phyloP scores from a whole-genome alignment of 768 basidiomycete species.

The Termitomyces heimii region DNA sequence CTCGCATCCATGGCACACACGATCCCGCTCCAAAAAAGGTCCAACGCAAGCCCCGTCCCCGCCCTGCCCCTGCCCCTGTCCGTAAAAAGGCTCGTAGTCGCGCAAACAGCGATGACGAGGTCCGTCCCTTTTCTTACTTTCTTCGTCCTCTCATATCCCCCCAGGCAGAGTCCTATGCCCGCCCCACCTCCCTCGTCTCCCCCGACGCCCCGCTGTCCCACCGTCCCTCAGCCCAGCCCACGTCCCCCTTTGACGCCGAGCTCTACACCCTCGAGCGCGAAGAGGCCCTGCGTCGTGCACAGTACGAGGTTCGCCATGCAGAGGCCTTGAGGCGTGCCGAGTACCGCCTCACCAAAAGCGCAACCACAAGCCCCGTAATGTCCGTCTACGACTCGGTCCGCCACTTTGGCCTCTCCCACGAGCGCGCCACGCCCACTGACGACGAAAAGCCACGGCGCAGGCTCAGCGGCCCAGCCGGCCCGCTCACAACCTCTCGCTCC shows the following conservation, averaged over 20 bases:
- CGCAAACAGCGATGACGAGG: conserved; percentile 82
- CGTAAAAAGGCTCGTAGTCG: conserved; percentile 79
- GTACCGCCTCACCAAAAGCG: conserved; percentile 54
- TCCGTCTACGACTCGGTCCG: conserved; percentile 12
- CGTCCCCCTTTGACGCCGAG: conserved; percentile 71
- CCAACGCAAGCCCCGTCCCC: neutral
- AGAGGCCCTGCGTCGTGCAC: conserved; percentile 80
- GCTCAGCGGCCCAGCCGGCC: conserved; percentile 42
- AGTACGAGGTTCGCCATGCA: conserved; percentile 76
- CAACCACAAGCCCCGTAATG: conserved; percentile 59
- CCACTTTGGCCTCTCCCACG: conserved; percentile 32
- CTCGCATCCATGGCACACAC: conserved; percentile 72
- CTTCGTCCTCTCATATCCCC: no score
- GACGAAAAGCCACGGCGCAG: conserved; percentile 30
- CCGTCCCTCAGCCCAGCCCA: conserved; percentile 40
- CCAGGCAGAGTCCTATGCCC: conserved; percentile 53
- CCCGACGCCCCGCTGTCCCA: conserved; percentile 36
- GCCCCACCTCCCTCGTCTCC: conserved; percentile 45
- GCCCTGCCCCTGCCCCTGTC: conserved; percentile 15
- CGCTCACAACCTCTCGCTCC: conserved; percentile 29
- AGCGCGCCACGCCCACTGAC: conserved; percentile 14
- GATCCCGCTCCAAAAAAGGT: conserved; percentile 28
- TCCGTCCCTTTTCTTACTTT: conserved; percentile 18
- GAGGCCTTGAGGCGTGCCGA: conserved; percentile 68
- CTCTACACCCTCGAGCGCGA: conserved; percentile 83